These are phyloP conservation scores for Globisporangium sylvaticum DNA, from an alignment of 352 stramenopile species.

Conservation along the genomic window DNA sequence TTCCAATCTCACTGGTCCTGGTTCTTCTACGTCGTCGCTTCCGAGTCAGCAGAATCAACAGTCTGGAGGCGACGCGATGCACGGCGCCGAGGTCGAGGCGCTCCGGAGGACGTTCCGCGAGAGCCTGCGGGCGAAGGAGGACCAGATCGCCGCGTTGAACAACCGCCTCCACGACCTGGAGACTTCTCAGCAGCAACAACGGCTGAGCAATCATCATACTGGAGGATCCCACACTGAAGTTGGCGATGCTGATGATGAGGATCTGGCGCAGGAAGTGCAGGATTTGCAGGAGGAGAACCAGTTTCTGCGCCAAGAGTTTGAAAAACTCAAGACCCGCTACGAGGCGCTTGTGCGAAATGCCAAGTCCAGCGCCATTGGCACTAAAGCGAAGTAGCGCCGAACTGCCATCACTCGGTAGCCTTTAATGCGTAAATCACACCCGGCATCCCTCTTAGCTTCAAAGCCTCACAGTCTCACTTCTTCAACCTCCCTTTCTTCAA, in stretches of 20 bases:
- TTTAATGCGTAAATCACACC: not conserved
- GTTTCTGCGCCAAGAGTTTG: slow-evolving; percentile 62
- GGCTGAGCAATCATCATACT: not conserved
- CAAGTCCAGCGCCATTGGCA: not conserved
- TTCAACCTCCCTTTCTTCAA: not conserved
- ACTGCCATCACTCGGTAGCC: not conserved
- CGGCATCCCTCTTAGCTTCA: not conserved
- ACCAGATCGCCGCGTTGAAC: slow-evolving; percentile 50
- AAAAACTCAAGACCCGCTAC: slow-evolving; percentile 63
- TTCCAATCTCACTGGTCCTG: not conserved
- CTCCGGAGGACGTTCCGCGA: slow-evolving; percentile 47
- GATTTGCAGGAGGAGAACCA: slow-evolving; percentile 68
- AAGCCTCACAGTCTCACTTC: not conserved
- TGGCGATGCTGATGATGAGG: not conserved
- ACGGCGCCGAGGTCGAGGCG: slow-evolving; percentile 33
- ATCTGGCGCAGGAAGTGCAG: slow-evolving; percentile 31
- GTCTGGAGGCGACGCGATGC: slow-evolving; percentile 14
- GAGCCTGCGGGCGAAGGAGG: slow-evolving; percentile 54
- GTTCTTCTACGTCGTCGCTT: not conserved
- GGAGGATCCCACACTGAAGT: not conserved
- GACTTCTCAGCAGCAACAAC: not conserved
- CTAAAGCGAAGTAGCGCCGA: slow-evolving; percentile 4
- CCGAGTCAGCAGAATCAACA: slow-evolving; percentile 15
- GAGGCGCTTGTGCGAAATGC: slow-evolving; percentile 28
- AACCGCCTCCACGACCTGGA: slow-evolving; percentile 25